phyloP scores from a whole-genome alignment of 2,329 filamentous ascomycete genomes.

The Trichoderma semiorbis region DNA sequence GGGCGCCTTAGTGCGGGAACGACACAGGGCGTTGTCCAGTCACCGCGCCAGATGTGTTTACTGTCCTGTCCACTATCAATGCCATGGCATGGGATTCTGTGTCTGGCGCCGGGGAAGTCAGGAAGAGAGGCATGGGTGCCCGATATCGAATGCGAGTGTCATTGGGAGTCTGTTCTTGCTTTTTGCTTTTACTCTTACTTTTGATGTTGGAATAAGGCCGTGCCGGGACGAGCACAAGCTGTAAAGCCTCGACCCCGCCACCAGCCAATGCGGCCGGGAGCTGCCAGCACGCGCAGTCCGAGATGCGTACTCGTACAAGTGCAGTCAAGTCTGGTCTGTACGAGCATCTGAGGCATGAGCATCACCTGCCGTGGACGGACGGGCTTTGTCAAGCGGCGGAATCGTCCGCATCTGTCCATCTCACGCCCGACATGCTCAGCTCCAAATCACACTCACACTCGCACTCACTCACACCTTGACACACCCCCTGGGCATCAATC shows the following conservation, averaged over 20 bases:
- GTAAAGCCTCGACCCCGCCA: constrained; percentile 3
- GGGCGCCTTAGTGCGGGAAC: background rate
- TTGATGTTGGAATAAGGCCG: background rate
- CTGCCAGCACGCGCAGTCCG: background rate
- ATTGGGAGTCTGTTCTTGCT: background rate
- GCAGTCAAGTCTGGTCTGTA: background rate
- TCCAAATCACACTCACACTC: background rate
- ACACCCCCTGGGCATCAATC: constrained; percentile 8
- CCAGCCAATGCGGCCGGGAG: background rate
- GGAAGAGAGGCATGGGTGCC: background rate
- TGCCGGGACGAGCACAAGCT: background rate
- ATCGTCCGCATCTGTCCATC: background rate
- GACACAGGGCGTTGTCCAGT: background rate
- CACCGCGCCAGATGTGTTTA: background rate
- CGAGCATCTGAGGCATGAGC: background rate
- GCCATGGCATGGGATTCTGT: background rate
- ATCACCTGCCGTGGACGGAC: background rate
- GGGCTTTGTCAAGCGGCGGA: background rate
- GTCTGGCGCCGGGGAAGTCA: background rate
- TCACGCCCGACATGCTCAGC: background rate
- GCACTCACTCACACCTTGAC: background rate
- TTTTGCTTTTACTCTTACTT: background rate
- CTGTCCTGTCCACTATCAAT: background rate
- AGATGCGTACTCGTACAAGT: background rate
- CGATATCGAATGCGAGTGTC: background rate